Evolutionary conservation across 2,329 filamentous ascomycete species (phyloP).

Genomic region (Paramyrothecium sp.): DNA sequence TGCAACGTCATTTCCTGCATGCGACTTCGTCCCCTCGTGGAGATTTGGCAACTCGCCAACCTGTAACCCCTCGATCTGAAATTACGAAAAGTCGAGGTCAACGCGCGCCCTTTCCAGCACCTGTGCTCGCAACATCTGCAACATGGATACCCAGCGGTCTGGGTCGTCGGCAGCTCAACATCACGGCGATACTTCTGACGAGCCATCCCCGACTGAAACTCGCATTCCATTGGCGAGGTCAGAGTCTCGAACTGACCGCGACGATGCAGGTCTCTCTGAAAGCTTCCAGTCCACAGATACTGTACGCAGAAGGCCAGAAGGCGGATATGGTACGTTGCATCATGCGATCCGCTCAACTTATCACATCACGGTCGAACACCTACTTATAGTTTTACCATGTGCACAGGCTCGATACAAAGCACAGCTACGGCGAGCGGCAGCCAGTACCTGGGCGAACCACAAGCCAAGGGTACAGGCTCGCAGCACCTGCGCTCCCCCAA

Average conservation of each 20-base stretch:
- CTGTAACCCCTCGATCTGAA: not conserved
- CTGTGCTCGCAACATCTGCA: not conserved
- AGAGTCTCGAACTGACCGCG: constrained; percentile 30
- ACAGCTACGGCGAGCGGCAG: constrained; percentile 22
- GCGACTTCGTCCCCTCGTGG: not conserved
- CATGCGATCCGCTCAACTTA: not conserved
- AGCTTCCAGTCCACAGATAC: constrained; percentile 61
- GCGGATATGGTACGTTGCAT: constrained; percentile 49
- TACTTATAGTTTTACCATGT: not conserved
- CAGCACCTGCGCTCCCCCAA: constrained; percentile 30
- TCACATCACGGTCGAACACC: not conserved
- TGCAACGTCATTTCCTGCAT: not conserved
- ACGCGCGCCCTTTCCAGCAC: not conserved
- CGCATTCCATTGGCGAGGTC: constrained; percentile 37
- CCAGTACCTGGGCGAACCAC: constrained; percentile 32
- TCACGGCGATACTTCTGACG: constrained; percentile 31
- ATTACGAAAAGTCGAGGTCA: not conserved
- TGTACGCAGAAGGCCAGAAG: constrained; percentile 55
- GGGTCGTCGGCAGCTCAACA: constrained; percentile 34
- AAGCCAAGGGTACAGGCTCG: constrained; percentile 35
- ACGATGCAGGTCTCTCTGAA: constrained; percentile 47
- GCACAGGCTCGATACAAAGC: constrained; percentile 22
- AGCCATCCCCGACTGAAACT: constrained; percentile 50
- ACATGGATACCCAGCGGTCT: constrained; percentile 43
- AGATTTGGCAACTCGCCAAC: not conserved